Evolutionary conservation across 2,329 filamentous ascomycete species (phyloP).

Genomic region (Rhynchosporium graminicola): DNA sequence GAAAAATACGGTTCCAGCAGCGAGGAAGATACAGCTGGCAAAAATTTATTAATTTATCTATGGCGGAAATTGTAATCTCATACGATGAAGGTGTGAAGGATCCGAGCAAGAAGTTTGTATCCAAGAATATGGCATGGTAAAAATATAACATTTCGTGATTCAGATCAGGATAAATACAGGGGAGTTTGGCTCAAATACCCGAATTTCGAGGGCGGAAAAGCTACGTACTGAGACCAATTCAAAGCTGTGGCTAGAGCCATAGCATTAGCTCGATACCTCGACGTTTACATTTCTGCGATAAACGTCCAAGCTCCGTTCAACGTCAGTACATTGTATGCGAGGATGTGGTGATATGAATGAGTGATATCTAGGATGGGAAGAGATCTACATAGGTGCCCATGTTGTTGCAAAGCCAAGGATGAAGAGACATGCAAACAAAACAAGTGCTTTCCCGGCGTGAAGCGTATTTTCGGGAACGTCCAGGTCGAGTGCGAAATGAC

Average conservation of each 20-base stretch:
- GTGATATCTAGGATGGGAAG: no score
- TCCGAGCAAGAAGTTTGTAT: constrained; percentile 62
- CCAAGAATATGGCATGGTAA: no score
- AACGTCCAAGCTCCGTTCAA: constrained; percentile 58
- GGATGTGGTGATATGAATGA: no score
- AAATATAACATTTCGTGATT: no score
- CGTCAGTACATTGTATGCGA: no score
- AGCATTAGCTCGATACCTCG: constrained; percentile 57
- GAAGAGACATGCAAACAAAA: constrained; percentile 68
- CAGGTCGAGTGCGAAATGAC: constrained; percentile 49
- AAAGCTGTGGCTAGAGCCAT: constrained; percentile 61
- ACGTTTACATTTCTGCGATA: constrained; percentile 65
- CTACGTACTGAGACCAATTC: constrained; percentile 58
- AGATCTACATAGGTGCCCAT: constrained; percentile 59
- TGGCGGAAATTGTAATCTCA: constrained; percentile 61
- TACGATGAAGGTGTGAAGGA: constrained; percentile 79
- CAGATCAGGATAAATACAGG: no score
- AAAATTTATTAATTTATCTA: constrained; percentile 75
- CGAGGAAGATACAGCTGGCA: constrained; percentile 65
- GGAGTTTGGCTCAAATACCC: no score
- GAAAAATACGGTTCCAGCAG: constrained; percentile 68
- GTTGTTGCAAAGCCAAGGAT: constrained; percentile 65
- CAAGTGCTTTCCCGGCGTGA: constrained; percentile 58
- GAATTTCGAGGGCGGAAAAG: no score
- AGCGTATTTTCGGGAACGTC: constrained; percentile 47